Conservation (phyloP, 352 stramenopile genomes). For the Halophytophthora polymorphica region DNA sequence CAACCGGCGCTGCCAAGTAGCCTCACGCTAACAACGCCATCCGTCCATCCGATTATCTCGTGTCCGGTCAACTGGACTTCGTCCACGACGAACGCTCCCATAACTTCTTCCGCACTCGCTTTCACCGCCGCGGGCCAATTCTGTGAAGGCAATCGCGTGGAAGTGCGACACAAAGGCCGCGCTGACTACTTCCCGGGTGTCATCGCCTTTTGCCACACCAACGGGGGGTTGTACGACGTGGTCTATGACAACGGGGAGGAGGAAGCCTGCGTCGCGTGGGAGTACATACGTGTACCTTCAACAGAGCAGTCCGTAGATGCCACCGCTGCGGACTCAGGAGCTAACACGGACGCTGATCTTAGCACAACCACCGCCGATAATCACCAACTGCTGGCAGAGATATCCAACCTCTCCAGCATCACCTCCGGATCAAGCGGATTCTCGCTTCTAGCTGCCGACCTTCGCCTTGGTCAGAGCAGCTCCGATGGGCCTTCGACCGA, state of each 20-base stretch:
- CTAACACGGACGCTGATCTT: neutral
- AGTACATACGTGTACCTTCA: conserved; percentile 18
- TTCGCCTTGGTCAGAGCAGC: no score
- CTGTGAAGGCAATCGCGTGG: conserved; percentile 11
- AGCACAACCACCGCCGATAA: neutral
- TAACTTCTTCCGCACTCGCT: neutral
- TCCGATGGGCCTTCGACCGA: no score
- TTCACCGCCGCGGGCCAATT: conserved; percentile 1
- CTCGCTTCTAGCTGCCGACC: no score
- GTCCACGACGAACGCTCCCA: neutral
- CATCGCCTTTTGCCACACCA: conserved; percentile 10
- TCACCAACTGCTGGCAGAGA: no score
- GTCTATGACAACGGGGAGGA: conserved; percentile 27
- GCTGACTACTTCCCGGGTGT: conserved; percentile 7
- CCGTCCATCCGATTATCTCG: conserved; percentile 6
- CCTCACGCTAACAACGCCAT: neutral
- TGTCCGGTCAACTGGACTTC: conserved; percentile 20
- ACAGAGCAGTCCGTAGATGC: neutral
- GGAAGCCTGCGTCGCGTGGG: conserved; percentile 19
- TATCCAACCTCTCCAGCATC: no score
- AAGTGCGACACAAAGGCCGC: conserved; percentile 14
- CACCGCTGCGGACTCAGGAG: neutral
- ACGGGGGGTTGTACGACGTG: conserved; percentile 19
- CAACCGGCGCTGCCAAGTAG: neutral
- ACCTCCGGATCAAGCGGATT: no score